These are phyloP conservation scores for Fusarium camptoceras DNA, from an alignment of 2,329 filamentous ascomycete genomes.

Conservation along the genomic window DNA sequence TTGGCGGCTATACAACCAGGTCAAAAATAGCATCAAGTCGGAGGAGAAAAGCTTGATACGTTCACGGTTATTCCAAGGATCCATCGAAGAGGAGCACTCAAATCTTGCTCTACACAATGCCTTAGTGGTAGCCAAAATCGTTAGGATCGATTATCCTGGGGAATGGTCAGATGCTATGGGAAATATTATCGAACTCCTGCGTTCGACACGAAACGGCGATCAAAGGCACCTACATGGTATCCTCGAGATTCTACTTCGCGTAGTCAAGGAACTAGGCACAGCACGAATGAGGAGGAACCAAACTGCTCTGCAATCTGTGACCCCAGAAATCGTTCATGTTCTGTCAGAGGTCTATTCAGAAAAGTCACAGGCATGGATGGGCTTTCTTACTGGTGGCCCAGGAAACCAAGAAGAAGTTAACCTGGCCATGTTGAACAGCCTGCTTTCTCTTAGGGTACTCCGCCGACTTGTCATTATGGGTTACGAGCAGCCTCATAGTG, in stretches of 20 bases:
- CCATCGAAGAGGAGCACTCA: slow-evolving; percentile 79
- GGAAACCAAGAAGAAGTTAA: slow-evolving; percentile 70
- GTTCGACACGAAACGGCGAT: slow-evolving; percentile 63
- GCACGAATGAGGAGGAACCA: slow-evolving; percentile 81
- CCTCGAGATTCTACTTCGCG: slow-evolving; percentile 81
- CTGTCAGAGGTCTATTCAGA: slow-evolving; percentile 82
- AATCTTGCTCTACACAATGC: slow-evolving; percentile 89
- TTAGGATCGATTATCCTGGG: slow-evolving; percentile 87
- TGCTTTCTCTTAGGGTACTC: slow-evolving; percentile 82
- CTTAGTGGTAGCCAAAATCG: slow-evolving; percentile 86
- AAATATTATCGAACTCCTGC: slow-evolving; percentile 73
- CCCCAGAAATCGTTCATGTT: slow-evolving; percentile 86
- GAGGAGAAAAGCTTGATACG: slow-evolving; percentile 84
- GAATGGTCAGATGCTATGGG: slow-evolving; percentile 80
- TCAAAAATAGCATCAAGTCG: slow-evolving; percentile 74
- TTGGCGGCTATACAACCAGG: slow-evolving; percentile 76
- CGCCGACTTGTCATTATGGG: slow-evolving; percentile 83
- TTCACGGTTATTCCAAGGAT: slow-evolving; percentile 78
- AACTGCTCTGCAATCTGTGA: slow-evolving; percentile 78
- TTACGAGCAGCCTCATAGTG: slow-evolving; percentile 86
- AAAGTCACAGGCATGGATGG: slow-evolving; percentile 77
- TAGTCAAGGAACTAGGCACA: slow-evolving; percentile 90
- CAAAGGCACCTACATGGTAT: slow-evolving; percentile 76
- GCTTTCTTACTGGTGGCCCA: slow-evolving; percentile 67
- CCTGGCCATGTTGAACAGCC: slow-evolving; percentile 78